Evolutionary conservation across 345 rosid species (phyloP).

Genomic region (Arabis alpina): DNA sequence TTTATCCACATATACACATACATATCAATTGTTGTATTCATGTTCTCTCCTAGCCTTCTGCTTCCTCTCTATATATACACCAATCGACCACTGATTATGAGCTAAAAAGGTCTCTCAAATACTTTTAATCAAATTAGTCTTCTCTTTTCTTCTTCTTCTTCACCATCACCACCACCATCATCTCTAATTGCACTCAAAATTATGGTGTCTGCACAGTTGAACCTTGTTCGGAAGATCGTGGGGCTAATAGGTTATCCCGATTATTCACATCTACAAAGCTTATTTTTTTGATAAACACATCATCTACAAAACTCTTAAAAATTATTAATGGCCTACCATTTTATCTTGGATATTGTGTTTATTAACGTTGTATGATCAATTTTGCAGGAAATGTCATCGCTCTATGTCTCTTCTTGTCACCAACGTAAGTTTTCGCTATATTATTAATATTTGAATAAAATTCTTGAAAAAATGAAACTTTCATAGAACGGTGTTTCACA

Average conservation of each 20-base stretch:
- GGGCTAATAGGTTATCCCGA: constrained; percentile 61
- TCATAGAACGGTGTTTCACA: background rate
- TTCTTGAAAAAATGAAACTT: background rate
- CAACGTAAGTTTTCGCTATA: constrained; percentile 58
- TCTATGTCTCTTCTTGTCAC: constrained; percentile 77
- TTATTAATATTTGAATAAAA: background rate
- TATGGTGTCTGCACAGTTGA: constrained; percentile 56
- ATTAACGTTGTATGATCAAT: constrained; percentile 3
- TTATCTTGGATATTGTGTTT: background rate
- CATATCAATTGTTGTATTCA: constrained; percentile 13
- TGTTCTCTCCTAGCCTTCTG: constrained; percentile 14
- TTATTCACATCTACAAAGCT: background rate
- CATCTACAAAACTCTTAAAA: background rate
- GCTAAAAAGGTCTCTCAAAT: constrained; percentile 8
- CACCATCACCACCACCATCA: constrained; percentile 1
- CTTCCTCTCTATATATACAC: constrained; percentile 8
- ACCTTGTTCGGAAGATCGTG: constrained; percentile 54
- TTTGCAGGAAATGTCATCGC: constrained; percentile 80
- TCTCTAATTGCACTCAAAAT: constrained; percentile 12
- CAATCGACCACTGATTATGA: constrained; percentile 12
- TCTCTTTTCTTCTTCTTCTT: background rate
- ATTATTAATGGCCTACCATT: background rate
- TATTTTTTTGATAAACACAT: too few relatives aligned
- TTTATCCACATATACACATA: background rate
- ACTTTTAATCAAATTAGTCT: background rate